phyloP scores from a whole-genome alignment of 176 grass and related monocot species.

The Tuctoria greenei region DNA sequence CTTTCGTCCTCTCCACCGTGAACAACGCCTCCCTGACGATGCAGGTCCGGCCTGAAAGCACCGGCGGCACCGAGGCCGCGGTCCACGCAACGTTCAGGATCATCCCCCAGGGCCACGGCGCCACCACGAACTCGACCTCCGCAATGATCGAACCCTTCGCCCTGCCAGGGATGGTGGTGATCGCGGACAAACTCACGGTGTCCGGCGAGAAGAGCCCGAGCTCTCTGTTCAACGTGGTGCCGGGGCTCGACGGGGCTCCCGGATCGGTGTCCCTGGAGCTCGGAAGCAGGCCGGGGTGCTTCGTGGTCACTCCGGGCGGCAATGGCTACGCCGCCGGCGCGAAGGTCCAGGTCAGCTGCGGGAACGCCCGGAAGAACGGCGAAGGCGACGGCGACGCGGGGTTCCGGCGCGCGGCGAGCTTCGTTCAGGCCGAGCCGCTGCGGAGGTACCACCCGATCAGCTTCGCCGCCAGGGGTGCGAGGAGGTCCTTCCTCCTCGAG shows the following conservation, averaged over 20 bases:
- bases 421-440: slow-evolving; percentile 38
- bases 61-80: slow-evolving; percentile 55
- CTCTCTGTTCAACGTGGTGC: slow-evolving; percentile 44
- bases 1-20: slow-evolving; percentile 53
- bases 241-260: slow-evolving; percentile 49
- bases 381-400: slow-evolving; percentile 17
- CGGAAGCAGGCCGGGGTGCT: slow-evolving; percentile 60
- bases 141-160: slow-evolving; percentile 64
- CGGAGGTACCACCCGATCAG: slow-evolving; percentile 72
- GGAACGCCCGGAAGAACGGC: not conserved
- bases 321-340: slow-evolving; percentile 13
- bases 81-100: slow-evolving; percentile 72
- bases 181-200: slow-evolving; percentile 53
- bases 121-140: not conserved
- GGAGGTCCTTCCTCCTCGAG: slow-evolving; percentile 74
- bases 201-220: slow-evolving; percentile 24
- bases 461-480: slow-evolving; percentile 60
- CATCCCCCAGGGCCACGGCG: not conserved
- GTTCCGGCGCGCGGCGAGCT: slow-evolving; percentile 69
- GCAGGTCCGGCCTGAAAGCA: slow-evolving; percentile 47
- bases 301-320: slow-evolving; percentile 27
- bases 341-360: slow-evolving; percentile 49
- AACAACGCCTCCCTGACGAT: slow-evolving; percentile 71
- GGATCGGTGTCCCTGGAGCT: slow-evolving; percentile 64
- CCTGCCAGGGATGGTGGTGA: slow-evolving; percentile 65